Evolutionary conservation across 345 rosid genomes (phyloP).

Genomic region (Gossypioides kirkii): DNA sequence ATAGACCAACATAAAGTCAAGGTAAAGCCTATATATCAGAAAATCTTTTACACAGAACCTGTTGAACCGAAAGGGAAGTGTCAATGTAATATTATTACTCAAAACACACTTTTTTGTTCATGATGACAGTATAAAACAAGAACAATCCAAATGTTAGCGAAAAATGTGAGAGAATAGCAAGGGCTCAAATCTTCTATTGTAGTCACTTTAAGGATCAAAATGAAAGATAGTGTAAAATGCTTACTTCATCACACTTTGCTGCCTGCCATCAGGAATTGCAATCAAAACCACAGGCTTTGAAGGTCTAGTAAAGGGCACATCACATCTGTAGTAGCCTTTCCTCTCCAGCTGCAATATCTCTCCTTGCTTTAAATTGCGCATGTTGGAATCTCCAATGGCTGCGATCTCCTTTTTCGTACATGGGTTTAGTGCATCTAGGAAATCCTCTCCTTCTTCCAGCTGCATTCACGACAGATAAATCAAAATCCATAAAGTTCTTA

Average conservation of each 20-base stretch:
- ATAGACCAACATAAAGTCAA: too few species aligned
- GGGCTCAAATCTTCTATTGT: too few species aligned
- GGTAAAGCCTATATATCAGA: too few species aligned
- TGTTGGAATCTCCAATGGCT: slow-evolving; percentile 84
- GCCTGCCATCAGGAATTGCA: slow-evolving; percentile 82
- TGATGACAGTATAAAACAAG: too few species aligned
- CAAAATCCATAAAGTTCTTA: too few species aligned
- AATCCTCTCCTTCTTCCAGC: slow-evolving; percentile 88
- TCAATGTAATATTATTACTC: too few species aligned
- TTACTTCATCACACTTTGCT: slow-evolving; percentile 31
- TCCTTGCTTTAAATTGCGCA: slow-evolving; percentile 66
- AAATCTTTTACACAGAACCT: too few species aligned
- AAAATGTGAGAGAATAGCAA: too few species aligned
- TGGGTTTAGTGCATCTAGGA: slow-evolving; percentile 52
- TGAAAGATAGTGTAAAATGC: neutral
- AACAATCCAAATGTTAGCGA: too few species aligned
- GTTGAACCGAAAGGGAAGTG: too few species aligned
- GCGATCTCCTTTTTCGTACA: slow-evolving; percentile 61
- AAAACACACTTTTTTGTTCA: too few species aligned
- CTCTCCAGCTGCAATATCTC: slow-evolving; percentile 31
- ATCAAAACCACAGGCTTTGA: slow-evolving; percentile 66
- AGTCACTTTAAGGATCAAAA: too few species aligned
- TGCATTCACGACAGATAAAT: slow-evolving; percentile 25
- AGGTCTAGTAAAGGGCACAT: slow-evolving; percentile 64
- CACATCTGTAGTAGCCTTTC: slow-evolving; percentile 88